phyloP scores from a whole-genome alignment of 768 basidiomycete species.

The Suillus subalutaceus region DNA sequence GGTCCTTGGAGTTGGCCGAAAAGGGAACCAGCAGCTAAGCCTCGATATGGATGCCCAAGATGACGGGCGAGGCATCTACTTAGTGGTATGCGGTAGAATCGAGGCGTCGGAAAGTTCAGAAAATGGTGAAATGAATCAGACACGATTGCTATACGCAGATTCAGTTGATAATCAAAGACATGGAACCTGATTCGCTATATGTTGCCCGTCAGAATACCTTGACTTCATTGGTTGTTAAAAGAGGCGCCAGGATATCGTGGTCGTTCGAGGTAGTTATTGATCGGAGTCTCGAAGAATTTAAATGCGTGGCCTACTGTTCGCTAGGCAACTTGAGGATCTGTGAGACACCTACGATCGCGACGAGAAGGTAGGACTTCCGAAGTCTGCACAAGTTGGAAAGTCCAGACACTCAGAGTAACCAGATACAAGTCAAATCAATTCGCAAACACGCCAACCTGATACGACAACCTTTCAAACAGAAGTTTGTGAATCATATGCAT shows the following conservation, averaged over 20 bases:
- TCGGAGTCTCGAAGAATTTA: not conserved
- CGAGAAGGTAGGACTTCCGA: not conserved
- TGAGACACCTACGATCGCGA: not conserved
- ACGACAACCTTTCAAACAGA: not conserved
- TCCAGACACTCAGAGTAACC: not conserved
- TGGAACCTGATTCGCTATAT: too few species aligned
- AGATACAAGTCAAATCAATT: not conserved
- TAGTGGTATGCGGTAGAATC: too few species aligned
- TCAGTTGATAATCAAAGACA: too few species aligned
- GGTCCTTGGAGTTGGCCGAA: not conserved
- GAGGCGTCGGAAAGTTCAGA: too few species aligned
- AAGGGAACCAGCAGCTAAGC: not conserved
- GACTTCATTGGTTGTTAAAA: too few species aligned
- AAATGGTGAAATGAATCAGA: too few species aligned
- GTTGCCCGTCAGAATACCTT: too few species aligned
- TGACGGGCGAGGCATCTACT: too few species aligned
- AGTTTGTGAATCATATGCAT: not conserved
- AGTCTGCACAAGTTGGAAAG: not conserved
- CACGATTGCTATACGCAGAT: too few species aligned
- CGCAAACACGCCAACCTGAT: too few species aligned
- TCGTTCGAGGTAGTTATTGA: not conserved
- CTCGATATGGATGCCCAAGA: too few species aligned
- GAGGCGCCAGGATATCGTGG: too few species aligned
- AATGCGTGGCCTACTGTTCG: not conserved
- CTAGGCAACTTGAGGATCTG: not conserved